phyloP scores from a whole-genome alignment of 192 early-diverging fungal genomes.

The Entrophospora sp. region DNA sequence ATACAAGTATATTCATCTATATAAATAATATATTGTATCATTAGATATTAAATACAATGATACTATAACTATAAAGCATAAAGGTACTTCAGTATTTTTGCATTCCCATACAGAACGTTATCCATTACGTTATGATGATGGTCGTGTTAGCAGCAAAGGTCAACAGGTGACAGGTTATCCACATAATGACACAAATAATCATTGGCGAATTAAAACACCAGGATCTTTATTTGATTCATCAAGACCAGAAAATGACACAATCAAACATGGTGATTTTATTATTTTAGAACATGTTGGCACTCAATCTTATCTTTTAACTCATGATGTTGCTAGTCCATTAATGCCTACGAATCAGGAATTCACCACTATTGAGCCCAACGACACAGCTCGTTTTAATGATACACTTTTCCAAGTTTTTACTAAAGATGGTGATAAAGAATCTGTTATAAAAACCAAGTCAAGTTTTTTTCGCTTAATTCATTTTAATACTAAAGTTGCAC shows the following conservation, averaged over 20 bases:
- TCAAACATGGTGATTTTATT: conserved; percentile 70
- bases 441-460: conserved; percentile 47
- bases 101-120: conserved; percentile 74
- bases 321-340: conserved; percentile 53
- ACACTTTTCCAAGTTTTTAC: conserved; percentile 52
- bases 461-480: conserved; percentile 69
- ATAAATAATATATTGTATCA: background rate
- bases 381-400: conserved; percentile 48
- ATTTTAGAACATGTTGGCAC: conserved; percentile 63
- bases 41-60: conserved; percentile 73
- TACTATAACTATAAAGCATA: conserved; percentile 72
- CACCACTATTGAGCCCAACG: conserved; percentile 49
- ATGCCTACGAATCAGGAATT: conserved; percentile 61
- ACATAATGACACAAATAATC: conserved; percentile 64
- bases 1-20: too few species aligned
- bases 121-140: conserved; percentile 87
- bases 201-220: conserved; percentile 41
- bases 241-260: conserved; percentile 28
- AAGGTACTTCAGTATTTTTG: conserved; percentile 62
- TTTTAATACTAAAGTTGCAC: conserved; percentile 62
- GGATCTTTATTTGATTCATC: conserved; percentile 22
- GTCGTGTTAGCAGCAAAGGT: conserved; percentile 78
- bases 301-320: conserved; percentile 47
- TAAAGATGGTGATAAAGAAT: conserved; percentile 41
- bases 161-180: conserved; percentile 89